A percentile compares a stretch with the other conserved stretches of the same genome.
These are phyloP conservation scores for Yamadazyma mexicana DNA, from an alignment of 1,139 yeast genomes.

Conservation along the genomic window DNA sequence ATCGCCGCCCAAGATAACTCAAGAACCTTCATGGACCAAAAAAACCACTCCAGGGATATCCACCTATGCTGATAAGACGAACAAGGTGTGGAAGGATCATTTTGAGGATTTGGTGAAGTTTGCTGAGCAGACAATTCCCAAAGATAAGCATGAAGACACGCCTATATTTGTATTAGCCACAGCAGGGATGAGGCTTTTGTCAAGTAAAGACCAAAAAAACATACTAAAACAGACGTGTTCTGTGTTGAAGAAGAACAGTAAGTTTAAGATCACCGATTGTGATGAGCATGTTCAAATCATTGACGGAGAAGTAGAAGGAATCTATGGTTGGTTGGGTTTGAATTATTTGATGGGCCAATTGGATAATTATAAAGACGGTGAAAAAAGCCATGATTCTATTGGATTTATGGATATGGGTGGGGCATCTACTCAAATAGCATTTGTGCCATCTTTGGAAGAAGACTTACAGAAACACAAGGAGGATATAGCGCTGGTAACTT, in stretches of 20 bases:
- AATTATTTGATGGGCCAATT: conserved; percentile 65
- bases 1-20: conserved; percentile 64
- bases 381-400: conserved; percentile 48
- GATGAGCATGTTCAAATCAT: conserved; percentile 64
- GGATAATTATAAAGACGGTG: conserved; percentile 37
- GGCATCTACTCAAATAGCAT: conserved; percentile 80
- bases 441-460: conserved; percentile 58
- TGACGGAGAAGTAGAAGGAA: conserved; percentile 79
- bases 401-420: conserved; percentile 95
- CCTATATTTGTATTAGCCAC: conserved; percentile 77
- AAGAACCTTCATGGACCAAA: conserved; percentile 57
- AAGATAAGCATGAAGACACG: conserved; percentile 50
- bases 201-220: conserved; percentile 42
- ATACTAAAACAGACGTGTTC: conserved; percentile 55
- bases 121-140: conserved; percentile 62
- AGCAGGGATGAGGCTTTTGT: conserved; percentile 77
- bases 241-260: conserved; percentile 46
- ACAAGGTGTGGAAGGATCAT: conserved; percentile 60
- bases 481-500: conserved; percentile 57
- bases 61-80: conserved; percentile 47
- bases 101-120: conserved; percentile 53
- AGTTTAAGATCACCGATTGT: conserved; percentile 54
- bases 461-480: conserved; percentile 60
- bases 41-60: conserved; percentile 76
- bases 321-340: conserved; percentile 78